phyloP scores from a whole-genome alignment of 805 yeast species.

The Wickerhamomyces chambardii region DNA sequence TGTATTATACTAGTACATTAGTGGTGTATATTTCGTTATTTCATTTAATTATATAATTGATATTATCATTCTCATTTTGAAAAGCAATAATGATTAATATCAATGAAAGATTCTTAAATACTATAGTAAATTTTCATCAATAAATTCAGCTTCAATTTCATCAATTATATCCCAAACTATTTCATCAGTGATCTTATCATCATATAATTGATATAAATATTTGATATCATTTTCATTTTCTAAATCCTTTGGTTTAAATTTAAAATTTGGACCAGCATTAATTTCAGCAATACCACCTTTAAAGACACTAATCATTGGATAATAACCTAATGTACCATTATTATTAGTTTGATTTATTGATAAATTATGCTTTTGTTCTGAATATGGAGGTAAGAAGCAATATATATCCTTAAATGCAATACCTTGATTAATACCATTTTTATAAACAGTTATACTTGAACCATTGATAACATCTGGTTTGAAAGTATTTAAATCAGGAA shows the following conservation, averaged over 20 bases:
- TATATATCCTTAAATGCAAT: conserved; percentile 57
- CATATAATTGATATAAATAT: conserved; percentile 51
- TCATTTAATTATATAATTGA: too few relatives aligned
- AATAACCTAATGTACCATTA: conserved; percentile 85
- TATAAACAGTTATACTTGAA: conserved; percentile 60
- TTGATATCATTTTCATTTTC: conserved; percentile 24
- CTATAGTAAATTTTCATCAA: conserved; percentile 25
- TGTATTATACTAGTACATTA: too few relatives aligned
- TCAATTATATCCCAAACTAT: conserved; percentile 78
- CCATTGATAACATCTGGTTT: conserved; percentile 38
- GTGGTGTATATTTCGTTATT: too few relatives aligned
- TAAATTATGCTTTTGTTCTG: conserved; percentile 39
- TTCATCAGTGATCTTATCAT: conserved; percentile 70
- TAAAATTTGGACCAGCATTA: conserved; percentile 60
- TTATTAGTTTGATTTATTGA: conserved; percentile 37
- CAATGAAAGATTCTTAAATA: too few relatives aligned
- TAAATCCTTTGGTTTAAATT: conserved; percentile 29
- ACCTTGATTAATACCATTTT: conserved; percentile 69
- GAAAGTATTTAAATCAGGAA: conserved; percentile 38
- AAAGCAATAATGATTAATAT: too few relatives aligned
- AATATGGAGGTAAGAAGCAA: conserved; percentile 74
- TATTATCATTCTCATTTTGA: too few relatives aligned
- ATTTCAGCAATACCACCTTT: conserved; percentile 69
- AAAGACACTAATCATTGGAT: conserved; percentile 81
- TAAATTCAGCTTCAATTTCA: conserved; percentile 60